Evolutionary conservation across 2,329 filamentous ascomycete species (phyloP), one percentile per base, ranked within the genome.

Genomic region (Pestalotiopsis sp.): DNA sequence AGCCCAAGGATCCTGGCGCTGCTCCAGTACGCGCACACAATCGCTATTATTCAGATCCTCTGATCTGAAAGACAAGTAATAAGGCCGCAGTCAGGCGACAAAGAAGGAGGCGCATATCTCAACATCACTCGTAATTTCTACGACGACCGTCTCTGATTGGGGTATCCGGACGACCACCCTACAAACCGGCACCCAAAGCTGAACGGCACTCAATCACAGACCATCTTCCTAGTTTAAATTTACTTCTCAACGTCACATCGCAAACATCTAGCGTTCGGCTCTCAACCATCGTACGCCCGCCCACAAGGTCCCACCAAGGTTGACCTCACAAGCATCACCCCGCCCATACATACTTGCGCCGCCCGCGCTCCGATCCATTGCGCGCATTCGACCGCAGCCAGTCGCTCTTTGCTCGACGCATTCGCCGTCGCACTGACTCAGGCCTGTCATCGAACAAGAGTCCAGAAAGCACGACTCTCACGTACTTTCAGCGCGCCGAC

Each of bases 391-490:
- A 27, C 41, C 23, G 36, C 64, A 20, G 27, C 31, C 49, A 58
- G 17, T 58, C 64, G 39, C 39, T 52, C 49, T 66, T n/a, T 36
- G 65, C 38, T 27, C 38, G 66, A 67, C 36, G 61, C 38, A 56
- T 52, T 49, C 39, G 4, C 23, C 11, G 66, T 67, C 45, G 39
- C 17, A 67, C 66, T 62, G 66, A 67, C 25, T 67, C 58, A 67
- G 66, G 56, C 20, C 58, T 62, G 57, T 58, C 52, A 58, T 67
- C 23, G 59, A 56, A 56, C 25, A 59, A 58, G 11, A n/a, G 17
- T 27, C 65, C 64, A 58, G 64, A 38, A 57, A 58, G 45, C 49
- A 58, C 45, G 31, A 13, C 45, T 31, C 49, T 38, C 64, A 12
- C 56, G 11, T 25, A 64, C 36, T 45, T 31, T 23, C 38, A 49